A percentile compares a stretch with the other conserved stretches of the same genome.
These are phyloP conservation scores for Tolypocladium nubicola DNA, from an alignment of 2,329 filamentous ascomycete species.

Conservation along the genomic window DNA sequence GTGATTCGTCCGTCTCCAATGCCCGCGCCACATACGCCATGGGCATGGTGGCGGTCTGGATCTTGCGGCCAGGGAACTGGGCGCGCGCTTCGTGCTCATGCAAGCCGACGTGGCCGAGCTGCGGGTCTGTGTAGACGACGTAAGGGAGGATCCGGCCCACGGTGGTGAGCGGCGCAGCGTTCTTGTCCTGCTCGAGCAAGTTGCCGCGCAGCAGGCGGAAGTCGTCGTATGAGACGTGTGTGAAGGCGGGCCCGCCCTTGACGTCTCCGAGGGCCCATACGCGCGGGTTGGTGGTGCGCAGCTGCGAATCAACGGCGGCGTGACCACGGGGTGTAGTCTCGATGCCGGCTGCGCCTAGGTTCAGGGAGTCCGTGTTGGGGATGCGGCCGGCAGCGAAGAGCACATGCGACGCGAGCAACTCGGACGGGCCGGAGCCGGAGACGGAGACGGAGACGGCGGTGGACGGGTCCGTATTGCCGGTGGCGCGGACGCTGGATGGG, in stretches of 20 bases:
- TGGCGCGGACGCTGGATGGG: slow-evolving; percentile 14
- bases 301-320: slow-evolving; percentile 29
- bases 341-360: slow-evolving; percentile 29
- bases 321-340: slow-evolving; percentile 29
- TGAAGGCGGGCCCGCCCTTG: slow-evolving; percentile 41
- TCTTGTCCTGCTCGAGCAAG: slow-evolving; percentile 15
- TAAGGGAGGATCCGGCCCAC: slow-evolving; percentile 23
- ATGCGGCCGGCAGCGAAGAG: slow-evolving; percentile 37
- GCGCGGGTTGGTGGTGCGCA: slow-evolving; percentile 29
- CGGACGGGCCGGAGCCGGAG: slow-evolving; percentile 2
- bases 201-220: slow-evolving; percentile 39
- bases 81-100: slow-evolving; percentile 26
- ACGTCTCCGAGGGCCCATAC: slow-evolving; percentile 41
- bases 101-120: slow-evolving; percentile 40
- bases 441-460: slow-evolving; percentile 9
- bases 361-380: slow-evolving; percentile 37
- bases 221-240: slow-evolving; percentile 46
- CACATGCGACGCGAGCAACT: slow-evolving; percentile 31
- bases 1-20: slow-evolving; percentile 38
- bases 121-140: slow-evolving; percentile 42
- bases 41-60: slow-evolving; percentile 37
- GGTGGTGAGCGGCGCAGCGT: slow-evolving; percentile 1
- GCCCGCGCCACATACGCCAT: slow-evolving; percentile 40
- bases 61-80: slow-evolving; percentile 13
- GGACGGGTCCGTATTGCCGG: slow-evolving; percentile 1